These are phyloP conservation scores for Microdochium bolleyi DNA, from an alignment of 2,329 filamentous ascomycete genomes.

Conservation along the genomic window DNA sequence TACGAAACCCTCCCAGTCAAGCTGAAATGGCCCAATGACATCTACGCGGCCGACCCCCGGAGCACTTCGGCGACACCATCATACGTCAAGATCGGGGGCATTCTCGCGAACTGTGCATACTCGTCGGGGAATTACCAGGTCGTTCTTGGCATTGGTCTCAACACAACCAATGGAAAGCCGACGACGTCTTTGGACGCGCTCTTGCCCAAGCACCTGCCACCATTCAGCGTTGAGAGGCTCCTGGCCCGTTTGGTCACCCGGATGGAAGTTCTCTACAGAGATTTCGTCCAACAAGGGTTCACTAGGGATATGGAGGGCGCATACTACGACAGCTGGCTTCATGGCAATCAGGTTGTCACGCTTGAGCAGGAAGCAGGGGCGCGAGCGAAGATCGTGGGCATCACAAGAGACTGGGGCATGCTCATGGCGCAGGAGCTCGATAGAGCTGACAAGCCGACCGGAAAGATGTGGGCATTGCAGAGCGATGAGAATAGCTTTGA, in stretches of 20 bases:
- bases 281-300: slow-evolving; percentile 72
- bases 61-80: slow-evolving; percentile 21
- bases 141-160: slow-evolving; percentile 80
- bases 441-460: slow-evolving; percentile 63
- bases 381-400: slow-evolving; percentile 71
- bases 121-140: slow-evolving; percentile 70
- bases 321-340: slow-evolving; percentile 83
- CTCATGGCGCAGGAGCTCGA: slow-evolving; percentile 77
- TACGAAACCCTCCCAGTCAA: slow-evolving; percentile 73
- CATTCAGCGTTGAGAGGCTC: slow-evolving; percentile 69
- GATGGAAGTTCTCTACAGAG: slow-evolving; percentile 69
- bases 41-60: slow-evolving; percentile 64
- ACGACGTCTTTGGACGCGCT: slow-evolving; percentile 81
- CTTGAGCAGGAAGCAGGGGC: slow-evolving; percentile 74
- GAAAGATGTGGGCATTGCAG: slow-evolving; percentile 75
- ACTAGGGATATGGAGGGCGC: slow-evolving; percentile 60
- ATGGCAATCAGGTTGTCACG: slow-evolving; percentile 63
- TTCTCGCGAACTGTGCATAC: slow-evolving; percentile 85
- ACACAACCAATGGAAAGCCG: slow-evolving; percentile 74
- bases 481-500: slow-evolving; percentile 99
- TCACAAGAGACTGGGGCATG: slow-evolving; percentile 87
- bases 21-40: slow-evolving; percentile 97
- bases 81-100: slow-evolving; percentile 88
- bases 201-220: slow-evolving; percentile 39
- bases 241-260: slow-evolving; percentile 72